Evolutionary conservation across 306 rosid genomes (phyloP), one percentile per base, ranked within the genome.

Genomic region (Sophora flavescens): DNA sequence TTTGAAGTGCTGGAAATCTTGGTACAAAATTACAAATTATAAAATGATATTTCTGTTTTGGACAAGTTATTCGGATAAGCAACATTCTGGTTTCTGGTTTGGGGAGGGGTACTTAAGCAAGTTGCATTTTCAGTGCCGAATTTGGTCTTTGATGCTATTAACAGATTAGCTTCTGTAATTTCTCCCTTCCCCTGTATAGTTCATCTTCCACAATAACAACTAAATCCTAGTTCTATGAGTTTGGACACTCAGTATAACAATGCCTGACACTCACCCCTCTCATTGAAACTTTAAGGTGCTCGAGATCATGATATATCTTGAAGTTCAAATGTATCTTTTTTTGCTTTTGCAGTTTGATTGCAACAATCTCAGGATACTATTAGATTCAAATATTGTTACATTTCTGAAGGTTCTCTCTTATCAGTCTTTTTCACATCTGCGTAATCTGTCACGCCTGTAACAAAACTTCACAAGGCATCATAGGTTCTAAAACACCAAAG

Each of bases 261-360:
- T 83, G 63, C 62, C 53, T 2, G 26, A 54, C 6, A 22, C 26
- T 33, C 69, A 28, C 36, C 53, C 16, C 9, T 63, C 16, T 38
- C 45, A 36, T 13, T 7, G 7, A 60, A 67, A 63, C 73, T 26
- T 75, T 65, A 8, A 16, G 64, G 26, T 30, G 62, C 28, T 65
- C 42, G 42, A 22, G 7, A n/a, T 80, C 26, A 4, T 67, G 63
- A 44, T 54, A 17, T 32, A 35, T 33, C 42, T 56, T 53, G 53
- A 72, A 39, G 76, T 70, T 76, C 54, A 59, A 39, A 39, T 67
- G 44, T 52, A 39, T 67, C 52, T 52, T 7, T 51, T n/a, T 26
- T 47, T 33, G 17, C 36, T 18, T 47, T 26, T 0, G 9, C 36
- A 47, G 35, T 44, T 63, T 70, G 36, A 28, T 63, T 28, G 61